phyloP scores from a whole-genome alignment of 129 eudicot species.

The Oenanthe sinensis region DNA sequence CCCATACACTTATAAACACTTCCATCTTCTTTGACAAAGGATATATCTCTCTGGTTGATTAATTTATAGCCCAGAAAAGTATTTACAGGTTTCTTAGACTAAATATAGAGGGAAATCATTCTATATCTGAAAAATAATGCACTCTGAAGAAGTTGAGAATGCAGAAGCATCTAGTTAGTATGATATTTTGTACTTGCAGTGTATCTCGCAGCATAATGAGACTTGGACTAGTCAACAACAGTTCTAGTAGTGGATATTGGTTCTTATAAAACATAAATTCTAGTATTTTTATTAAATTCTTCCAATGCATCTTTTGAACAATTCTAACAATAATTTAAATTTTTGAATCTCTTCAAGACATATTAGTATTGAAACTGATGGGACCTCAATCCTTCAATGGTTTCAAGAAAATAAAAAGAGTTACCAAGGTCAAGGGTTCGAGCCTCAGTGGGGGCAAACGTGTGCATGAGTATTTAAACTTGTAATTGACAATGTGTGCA shows the following conservation, averaged over 20 bases:
- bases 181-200: background rate
- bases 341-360: background rate
- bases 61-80: background rate
- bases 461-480: background rate
- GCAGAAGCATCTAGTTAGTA: background rate
- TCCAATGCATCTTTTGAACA: background rate
- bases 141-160: background rate
- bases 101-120: background rate
- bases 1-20: background rate
- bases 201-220: background rate
- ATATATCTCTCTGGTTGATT: background rate
- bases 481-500: too few species aligned
- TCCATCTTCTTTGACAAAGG: background rate
- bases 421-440: background rate
- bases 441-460: background rate
- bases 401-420: background rate
- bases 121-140: too few species aligned
- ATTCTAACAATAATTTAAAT: background rate
- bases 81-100: background rate
- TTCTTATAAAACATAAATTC: background rate
- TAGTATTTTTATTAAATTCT: background rate
- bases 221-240: background rate
- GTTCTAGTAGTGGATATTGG: background rate
- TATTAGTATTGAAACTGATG: background rate
- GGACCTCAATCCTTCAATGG: background rate